Percentiles rank a stretch among this genome's conserved stretches.
Conservation (phyloP, 1,139 yeast genomes). For the Geotrichum bryndzae region DNA sequence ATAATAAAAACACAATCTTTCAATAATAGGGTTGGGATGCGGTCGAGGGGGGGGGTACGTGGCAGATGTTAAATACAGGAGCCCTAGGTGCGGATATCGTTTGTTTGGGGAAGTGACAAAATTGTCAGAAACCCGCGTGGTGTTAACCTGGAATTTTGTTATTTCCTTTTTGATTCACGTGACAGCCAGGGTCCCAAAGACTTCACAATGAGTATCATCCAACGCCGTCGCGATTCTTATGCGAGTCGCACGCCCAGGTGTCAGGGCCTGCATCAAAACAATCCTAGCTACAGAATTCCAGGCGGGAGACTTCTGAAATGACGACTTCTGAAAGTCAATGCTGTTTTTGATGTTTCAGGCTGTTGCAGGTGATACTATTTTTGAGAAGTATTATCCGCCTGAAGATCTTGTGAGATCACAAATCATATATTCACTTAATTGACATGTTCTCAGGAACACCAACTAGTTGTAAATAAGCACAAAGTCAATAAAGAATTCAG, state of each 20-base stretch:
- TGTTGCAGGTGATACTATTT: too few species aligned
- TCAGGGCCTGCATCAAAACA: slow-evolving; percentile 42
- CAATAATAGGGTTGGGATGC: neutral
- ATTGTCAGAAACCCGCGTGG: too few species aligned
- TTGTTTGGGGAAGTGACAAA: too few species aligned
- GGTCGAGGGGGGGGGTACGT: neutral
- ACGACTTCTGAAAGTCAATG: slow-evolving; percentile 29
- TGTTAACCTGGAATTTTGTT: too few species aligned
- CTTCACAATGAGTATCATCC: slow-evolving; percentile 63
- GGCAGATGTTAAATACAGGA: neutral
- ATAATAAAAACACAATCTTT: neutral
- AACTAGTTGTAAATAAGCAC: slow-evolving; percentile 58
- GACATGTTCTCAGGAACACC: slow-evolving; percentile 50
- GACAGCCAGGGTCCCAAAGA: slow-evolving; percentile 47
- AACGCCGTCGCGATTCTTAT: slow-evolving; percentile 25
- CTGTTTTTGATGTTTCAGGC: too few species aligned
- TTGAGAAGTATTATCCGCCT: too few species aligned
- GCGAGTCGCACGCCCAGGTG: slow-evolving; percentile 48
- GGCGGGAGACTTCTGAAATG: slow-evolving; percentile 46
- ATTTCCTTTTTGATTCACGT: too few species aligned
- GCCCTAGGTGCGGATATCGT: too few species aligned
- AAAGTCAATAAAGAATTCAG: slow-evolving; percentile 45
- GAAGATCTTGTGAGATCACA: slow-evolving; percentile 42
- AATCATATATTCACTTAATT: slow-evolving; percentile 50
- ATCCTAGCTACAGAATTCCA: slow-evolving; percentile 44